phyloP scores from a whole-genome alignment of 75 land plant genomes.

The Selaginella moellendorffii region DNA sequence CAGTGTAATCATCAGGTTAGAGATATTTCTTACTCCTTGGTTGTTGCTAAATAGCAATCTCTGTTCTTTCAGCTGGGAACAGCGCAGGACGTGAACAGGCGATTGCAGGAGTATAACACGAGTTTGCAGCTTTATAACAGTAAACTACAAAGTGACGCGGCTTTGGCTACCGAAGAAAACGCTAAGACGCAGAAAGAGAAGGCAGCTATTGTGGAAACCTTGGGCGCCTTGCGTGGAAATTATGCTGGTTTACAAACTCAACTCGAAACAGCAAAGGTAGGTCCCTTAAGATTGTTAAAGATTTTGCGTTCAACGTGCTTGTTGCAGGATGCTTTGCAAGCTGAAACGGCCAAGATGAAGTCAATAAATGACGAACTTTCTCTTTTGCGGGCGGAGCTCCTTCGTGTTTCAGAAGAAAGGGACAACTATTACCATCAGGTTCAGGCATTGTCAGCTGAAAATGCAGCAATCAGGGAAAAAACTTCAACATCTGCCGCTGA shows the following conservation, averaged over 20 bases:
- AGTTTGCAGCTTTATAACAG: constrained; percentile 86
- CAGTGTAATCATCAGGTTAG: constrained; percentile 12
- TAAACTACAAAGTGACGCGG: constrained; percentile 63
- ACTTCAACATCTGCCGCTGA: constrained; percentile 48
- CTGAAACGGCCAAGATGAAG: constrained; percentile 41
- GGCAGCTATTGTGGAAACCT: constrained; percentile 55
- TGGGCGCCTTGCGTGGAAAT: constrained; percentile 51
- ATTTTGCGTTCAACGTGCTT: neutral
- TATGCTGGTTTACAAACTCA: constrained; percentile 42
- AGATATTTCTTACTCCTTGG: neutral
- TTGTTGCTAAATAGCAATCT: too few species aligned
- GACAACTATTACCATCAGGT: constrained; percentile 34
- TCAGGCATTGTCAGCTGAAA: constrained; percentile 36
- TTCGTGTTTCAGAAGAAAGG: constrained; percentile 55
- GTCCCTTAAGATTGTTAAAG: neutral
- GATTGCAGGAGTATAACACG: constrained; percentile 86
- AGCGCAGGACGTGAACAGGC: constrained; percentile 60
- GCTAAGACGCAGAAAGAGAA: constrained; percentile 67
- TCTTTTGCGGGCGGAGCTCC: constrained; percentile 48
- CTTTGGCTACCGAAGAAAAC: constrained; percentile 34
- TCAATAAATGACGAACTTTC: constrained; percentile 37
- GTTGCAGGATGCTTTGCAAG: constrained; percentile 46
- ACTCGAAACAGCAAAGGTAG: constrained; percentile 42
- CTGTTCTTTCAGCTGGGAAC: constrained; percentile 38
- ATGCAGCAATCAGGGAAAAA: constrained; percentile 42